These are phyloP conservation scores for Fusarium sp. DNA, from an alignment of 2,329 filamentous ascomycete genomes.

Conservation along the genomic window DNA sequence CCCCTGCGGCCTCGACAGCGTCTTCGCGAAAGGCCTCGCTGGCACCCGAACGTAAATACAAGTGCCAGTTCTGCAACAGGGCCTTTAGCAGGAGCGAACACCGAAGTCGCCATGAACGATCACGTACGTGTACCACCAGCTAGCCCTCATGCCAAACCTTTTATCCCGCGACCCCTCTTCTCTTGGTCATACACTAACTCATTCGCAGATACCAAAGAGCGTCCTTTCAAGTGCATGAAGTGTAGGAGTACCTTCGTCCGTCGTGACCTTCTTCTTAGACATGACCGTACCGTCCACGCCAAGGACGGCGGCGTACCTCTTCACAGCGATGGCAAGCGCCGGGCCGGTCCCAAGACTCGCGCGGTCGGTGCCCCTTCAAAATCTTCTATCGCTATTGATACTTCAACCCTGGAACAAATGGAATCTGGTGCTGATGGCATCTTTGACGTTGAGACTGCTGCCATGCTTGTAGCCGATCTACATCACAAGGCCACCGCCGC, in stretches of 20 bases:
- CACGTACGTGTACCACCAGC: conserved; percentile 79
- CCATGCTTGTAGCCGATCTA: conserved; percentile 98
- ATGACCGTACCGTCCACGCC: conserved; percentile 97
- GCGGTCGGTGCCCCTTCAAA: conserved; percentile 75
- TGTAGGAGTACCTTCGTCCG: conserved; percentile 98
- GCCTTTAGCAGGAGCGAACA: conserved; percentile 98
- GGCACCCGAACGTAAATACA: conserved; percentile 97
- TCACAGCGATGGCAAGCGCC: conserved; percentile 92
- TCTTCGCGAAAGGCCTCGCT: conserved; percentile 79
- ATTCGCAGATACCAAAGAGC: conserved; percentile 90
- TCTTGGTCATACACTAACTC: conserved; percentile 40
- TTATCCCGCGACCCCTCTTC: conserved; percentile 16
- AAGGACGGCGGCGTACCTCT: conserved; percentile 96
- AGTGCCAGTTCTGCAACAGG: conserved; percentile 98
- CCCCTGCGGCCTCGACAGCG: conserved; percentile 74
- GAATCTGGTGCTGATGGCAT: conserved; percentile 89
- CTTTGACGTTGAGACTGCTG: conserved; percentile 96
- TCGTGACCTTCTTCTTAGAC: conserved; percentile 92
- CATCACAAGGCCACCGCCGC: conserved; percentile 90
- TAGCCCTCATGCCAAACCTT: conserved; percentile 10
- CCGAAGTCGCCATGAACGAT: conserved; percentile 94
- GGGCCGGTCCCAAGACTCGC: conserved; percentile 75
- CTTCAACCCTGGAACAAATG: conserved; percentile 89
- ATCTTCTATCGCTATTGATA: conserved; percentile 81
- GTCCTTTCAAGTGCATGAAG: conserved; percentile 98